phyloP scores from a whole-genome alignment of 441 rosid genomes.

The Adansonia grandidieri region DNA sequence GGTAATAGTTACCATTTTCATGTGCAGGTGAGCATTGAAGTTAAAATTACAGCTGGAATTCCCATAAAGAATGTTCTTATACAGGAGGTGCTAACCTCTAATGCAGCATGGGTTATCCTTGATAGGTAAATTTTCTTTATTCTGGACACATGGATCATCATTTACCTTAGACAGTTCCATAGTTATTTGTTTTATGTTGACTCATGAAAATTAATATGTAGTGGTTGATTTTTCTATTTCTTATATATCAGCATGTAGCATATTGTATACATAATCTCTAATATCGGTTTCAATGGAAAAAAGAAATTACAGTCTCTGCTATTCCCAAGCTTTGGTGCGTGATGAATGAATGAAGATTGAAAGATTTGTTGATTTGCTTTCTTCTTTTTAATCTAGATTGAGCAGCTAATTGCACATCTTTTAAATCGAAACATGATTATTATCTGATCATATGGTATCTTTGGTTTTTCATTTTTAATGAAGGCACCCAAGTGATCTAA shows the following conservation, averaged over 20 bases:
- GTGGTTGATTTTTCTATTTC: not conserved
- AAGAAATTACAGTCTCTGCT: not conserved
- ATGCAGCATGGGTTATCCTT: conserved; percentile 44
- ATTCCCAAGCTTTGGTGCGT: not conserved
- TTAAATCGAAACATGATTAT: not conserved
- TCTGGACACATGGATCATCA: not conserved
- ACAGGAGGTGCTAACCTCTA: conserved; percentile 47
- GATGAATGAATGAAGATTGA: too few relatives aligned
- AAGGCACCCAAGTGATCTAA: not conserved
- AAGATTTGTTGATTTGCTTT: not conserved
- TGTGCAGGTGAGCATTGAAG: conserved; percentile 57
- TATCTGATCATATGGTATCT: not conserved
- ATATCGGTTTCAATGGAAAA: not conserved
- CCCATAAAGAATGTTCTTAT: conserved; percentile 57
- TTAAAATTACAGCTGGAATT: conserved; percentile 58
- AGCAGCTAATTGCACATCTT: not conserved
- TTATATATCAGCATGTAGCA: not conserved
- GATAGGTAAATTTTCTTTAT: conserved; percentile 44
- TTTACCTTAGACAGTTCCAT: not conserved
- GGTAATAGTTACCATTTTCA: not conserved
- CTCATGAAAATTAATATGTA: not conserved
- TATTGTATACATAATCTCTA: not conserved
- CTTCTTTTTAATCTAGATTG: not conserved
- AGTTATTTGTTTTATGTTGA: not conserved
- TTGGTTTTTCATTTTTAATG: not conserved